Base-by-base conservation (phyloP, 2,329 filamentous ascomycete genomes). In the Macrophomina phaseolina region DNA sequence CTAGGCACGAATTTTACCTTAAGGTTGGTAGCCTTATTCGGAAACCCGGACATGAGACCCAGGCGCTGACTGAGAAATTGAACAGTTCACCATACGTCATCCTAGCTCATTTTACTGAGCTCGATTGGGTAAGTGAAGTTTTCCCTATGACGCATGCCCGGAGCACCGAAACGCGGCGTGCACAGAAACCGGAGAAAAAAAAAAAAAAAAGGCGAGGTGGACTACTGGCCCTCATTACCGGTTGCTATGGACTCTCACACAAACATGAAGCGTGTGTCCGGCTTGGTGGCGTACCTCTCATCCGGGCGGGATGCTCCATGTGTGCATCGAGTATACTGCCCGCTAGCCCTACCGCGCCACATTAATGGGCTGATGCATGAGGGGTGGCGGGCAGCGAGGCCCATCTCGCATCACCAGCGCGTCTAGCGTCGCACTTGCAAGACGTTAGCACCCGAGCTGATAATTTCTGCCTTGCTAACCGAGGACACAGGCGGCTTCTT, bases 1-100 rank as follows among this genome's bases (percentile, higher is more conserved):
- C 82, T 99, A 60, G 95, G 95, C 2, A 98, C 95, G 0, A 99
- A 99, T 78, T 99, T 99, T 77, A 98, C 95, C 0, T 83, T 99
- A 45, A 90, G 82, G 83, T 84, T 67, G 70, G 74, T 71, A 34
- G 42, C 64, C 42, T 40, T 12, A 30, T 51, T 45, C 34, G 60
- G 36, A 28, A 16, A 30, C 16, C 7, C 40, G 56, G 30, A 48
- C 5, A 23, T 62, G 42, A 38, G 58, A 62, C 58, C n/a, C 11
- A 16, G 42, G 30, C 14, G 8, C 32, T 36, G 18, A 28, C 66
- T 55, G 34, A 64, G 51, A 66, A 58, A 65, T 67, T 73, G 65
- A 61, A 72, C 58, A 86, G 90, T 67, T 97, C 90, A 58, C 95
- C 95, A 0, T 99, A 97, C 77, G 93, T 95, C 28, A 82, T 99